Conservation (phyloP, 768 basidiomycete genomes). For the Podaxis sp. region DNA sequence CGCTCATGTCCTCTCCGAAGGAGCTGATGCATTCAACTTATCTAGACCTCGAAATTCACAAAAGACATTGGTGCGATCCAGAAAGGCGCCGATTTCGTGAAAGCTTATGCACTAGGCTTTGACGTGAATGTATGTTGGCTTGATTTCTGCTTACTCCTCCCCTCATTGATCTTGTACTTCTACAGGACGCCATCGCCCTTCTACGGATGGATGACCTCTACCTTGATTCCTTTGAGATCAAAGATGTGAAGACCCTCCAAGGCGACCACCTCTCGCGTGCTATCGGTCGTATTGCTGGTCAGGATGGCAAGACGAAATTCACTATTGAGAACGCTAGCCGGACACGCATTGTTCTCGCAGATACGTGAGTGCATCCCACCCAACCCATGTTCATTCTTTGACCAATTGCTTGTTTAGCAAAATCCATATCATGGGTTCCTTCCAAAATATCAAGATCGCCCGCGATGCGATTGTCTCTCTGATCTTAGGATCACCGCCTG, state of each 20-base stretch:
- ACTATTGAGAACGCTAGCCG: slow-evolving; percentile 97
- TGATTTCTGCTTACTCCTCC: background rate
- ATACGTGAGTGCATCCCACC: slow-evolving; percentile 65
- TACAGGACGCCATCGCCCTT: slow-evolving; percentile 91
- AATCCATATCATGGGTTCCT: slow-evolving; percentile 98
- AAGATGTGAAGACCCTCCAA: slow-evolving; percentile 97
- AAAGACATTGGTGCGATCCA: slow-evolving; percentile 92
- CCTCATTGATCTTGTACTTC: background rate
- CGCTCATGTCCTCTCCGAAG: background rate
- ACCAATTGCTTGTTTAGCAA: slow-evolving; percentile 52
- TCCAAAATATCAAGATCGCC: slow-evolving; percentile 98
- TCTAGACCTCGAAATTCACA: slow-evolving; percentile 90
- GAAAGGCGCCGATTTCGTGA: slow-evolving; percentile 96
- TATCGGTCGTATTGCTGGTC: slow-evolving; percentile 97
- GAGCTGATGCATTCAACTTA: background rate
- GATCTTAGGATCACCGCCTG: slow-evolving; percentile 93
- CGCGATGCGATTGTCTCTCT: slow-evolving; percentile 94
- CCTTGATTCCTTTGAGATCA: slow-evolving; percentile 98
- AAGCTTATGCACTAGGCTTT: slow-evolving; percentile 93
- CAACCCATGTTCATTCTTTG: background rate
- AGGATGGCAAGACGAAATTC: slow-evolving; percentile 98
- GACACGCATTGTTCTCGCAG: slow-evolving; percentile 97
- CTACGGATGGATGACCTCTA: slow-evolving; percentile 95
- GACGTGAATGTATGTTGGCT: slow-evolving; percentile 75
- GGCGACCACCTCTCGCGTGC: slow-evolving; percentile 98